phyloP scores from a whole-genome alignment of 257 asterid genomes.

The Craterostigma plantagineum region DNA sequence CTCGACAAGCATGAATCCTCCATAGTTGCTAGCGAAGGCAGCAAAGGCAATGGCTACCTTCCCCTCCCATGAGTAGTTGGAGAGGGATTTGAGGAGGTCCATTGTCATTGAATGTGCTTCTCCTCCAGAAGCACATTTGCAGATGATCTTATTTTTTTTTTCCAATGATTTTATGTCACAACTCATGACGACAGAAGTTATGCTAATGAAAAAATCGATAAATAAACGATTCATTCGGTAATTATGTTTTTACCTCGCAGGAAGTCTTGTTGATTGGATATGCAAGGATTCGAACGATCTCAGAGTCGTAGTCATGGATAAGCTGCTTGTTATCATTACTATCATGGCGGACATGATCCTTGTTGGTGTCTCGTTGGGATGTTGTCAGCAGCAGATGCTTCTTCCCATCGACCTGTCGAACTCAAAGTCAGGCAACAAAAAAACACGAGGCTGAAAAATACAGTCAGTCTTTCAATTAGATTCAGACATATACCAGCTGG shows the following conservation, averaged over 20 bases:
- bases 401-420: no score
- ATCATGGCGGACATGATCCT: no score
- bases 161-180: no score
- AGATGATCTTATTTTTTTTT: constrained; percentile 19
- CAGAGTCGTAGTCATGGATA: constrained; percentile 19
- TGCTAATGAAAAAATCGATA: no score
- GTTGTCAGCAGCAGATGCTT: no score
- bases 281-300: constrained; percentile 35
- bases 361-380: no score
- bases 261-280: constrained; percentile 50
- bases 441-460: no score
- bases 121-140: constrained; percentile 24
- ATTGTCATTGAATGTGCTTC: constrained; percentile 31
- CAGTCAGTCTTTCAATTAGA: no score
- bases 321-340: constrained; percentile 16
- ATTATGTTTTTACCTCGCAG: constrained; percentile 27
- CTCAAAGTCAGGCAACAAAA: no score
- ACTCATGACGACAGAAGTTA: no score
- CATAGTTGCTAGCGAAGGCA: constrained; percentile 42
- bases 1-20: constrained; percentile 54
- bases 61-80: constrained; percentile 43
- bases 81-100: constrained; percentile 27
- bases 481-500: constrained; percentile 4
- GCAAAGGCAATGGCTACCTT: constrained; percentile 37
- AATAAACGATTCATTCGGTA: neutral